Base-by-base conservation (phyloP, 257 asterid species). In the Jacaranda mimosifolia region DNA sequence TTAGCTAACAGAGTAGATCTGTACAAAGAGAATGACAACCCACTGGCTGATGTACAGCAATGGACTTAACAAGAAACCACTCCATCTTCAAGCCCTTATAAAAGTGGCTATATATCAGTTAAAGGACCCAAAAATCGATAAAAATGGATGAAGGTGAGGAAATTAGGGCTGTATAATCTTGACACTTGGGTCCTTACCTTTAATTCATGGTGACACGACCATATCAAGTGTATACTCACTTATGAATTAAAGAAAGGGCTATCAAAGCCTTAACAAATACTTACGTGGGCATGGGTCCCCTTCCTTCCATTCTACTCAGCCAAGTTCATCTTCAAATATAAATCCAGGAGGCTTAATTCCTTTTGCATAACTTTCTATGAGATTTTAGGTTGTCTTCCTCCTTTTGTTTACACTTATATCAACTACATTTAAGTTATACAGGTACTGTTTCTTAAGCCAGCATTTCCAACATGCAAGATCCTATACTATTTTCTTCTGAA, bases 101-200 rank as follows among this genome's bases (percentile, higher is more conserved):
- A 40, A 19, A 52, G 53, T 57, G 55, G 56, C 55, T 15, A 21
- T 26, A 68, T 18, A 35, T 39, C 48, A 70, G 21, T 9, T 19
- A 53, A 53, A 8, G 69, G 62, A 62, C 32, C 6, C 18, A 42
- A 56, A 43, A 8, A 48, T 7, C 10, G 52, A n/a, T 9, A 21
- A 40, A 39, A 77, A 70, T 21, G 55, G 53, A 60, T 49, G 60
- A 58, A 58, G 18, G 66, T 39, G 46, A 52, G 32, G 43, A 45
- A 56, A 79, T 38, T 62, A 48, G 42, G 32, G 71, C 45, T 38
- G 48, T 21, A 63, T 60, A 73, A 56, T 56, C 55, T 55, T 45
- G 48, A 35, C 15, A 59, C 64, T 39, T 68, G 42, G 17, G 14
- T 69, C 55, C 70, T 69, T 72, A 51, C 59, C 70, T 17, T 68